Evolutionary conservation across 179 eudicot species (phyloP).

Genomic region (Camellia oleifera): DNA sequence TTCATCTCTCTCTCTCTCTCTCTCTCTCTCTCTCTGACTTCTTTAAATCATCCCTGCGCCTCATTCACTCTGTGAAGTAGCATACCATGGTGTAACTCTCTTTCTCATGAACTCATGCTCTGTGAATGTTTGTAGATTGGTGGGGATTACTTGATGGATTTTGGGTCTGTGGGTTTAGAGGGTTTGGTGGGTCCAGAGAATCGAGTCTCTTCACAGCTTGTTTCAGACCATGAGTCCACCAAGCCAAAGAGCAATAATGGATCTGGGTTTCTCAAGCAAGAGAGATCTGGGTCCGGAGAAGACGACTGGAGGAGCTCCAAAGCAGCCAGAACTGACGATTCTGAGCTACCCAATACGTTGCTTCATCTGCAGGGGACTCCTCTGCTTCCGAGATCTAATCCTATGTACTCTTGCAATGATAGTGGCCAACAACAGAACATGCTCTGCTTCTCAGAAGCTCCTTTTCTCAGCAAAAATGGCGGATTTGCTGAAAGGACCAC

Average conservation of each 20-base stretch:
- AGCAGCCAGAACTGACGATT: constrained; percentile 33
- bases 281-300: constrained; percentile 43
- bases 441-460: constrained; percentile 47
- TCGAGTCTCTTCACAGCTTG: constrained; percentile 15
- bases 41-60: constrained; percentile 6
- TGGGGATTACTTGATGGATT: constrained; percentile 33
- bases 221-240: background rate
- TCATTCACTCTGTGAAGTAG: constrained; percentile 4
- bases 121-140: constrained; percentile 1
- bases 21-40: constrained; percentile 5
- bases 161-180: constrained; percentile 45
- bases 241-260: constrained; percentile 12
- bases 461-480: background rate
- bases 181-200: constrained; percentile 17
- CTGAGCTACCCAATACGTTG: constrained; percentile 26
- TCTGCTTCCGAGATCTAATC: constrained; percentile 31
- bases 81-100: background rate
- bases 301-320: constrained; percentile 42
- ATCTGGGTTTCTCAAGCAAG: constrained; percentile 48
- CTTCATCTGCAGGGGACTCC: constrained; percentile 1
- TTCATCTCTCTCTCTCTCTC: background rate
- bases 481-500: constrained; percentile 15
- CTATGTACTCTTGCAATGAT: constrained; percentile 20
- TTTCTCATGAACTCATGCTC: constrained; percentile 1
- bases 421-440: constrained; percentile 40